A percentile compares a stretch with the other conserved stretches of the same genome.
phyloP scores from a whole-genome alignment of 345 rosid genomes.

The Combretum micranthum region DNA sequence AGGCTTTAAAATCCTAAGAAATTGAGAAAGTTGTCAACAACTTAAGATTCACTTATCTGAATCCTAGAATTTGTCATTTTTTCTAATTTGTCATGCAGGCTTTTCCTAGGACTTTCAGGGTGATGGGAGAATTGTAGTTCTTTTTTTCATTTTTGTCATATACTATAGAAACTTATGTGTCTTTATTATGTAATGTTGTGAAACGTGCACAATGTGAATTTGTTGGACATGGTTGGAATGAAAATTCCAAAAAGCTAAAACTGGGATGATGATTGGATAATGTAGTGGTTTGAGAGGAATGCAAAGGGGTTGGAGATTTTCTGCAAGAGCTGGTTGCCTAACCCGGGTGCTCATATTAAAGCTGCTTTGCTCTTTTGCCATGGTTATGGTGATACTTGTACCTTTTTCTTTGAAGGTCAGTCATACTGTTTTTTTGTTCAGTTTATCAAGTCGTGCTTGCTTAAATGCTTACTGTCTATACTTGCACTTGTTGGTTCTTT shows the following conservation, averaged over 20 bases:
- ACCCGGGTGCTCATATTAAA: conserved; percentile 44
- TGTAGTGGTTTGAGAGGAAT: conserved; percentile 76
- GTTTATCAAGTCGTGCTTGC: not conserved
- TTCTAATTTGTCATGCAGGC: not conserved
- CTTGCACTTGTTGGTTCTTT: not conserved
- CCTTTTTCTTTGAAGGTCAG: conserved; percentile 94
- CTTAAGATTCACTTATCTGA: not conserved
- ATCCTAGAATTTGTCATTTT: not conserved
- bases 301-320: conserved; percentile 66
- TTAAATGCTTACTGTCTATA: not conserved
- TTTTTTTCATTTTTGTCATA: too few relatives aligned
- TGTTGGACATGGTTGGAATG: not conserved
- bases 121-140: not conserved
- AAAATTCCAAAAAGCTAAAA: not conserved
- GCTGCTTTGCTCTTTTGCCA: conserved; percentile 73
- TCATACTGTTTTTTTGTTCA: not conserved
- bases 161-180: not conserved
- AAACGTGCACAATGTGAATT: not conserved
- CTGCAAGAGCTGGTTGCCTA: conserved; percentile 82
- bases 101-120: not conserved
- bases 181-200: not conserved
- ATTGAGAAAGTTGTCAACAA: not conserved
- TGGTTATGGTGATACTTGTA: conserved; percentile 98
- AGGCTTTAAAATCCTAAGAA: too few relatives aligned
- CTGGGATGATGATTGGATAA: conserved; percentile 1